A percentile compares a stretch with the other conserved stretches of the same genome.
These are phyloP conservation scores for Byssothecium circinans DNA, from an alignment of 2,329 filamentous ascomycete species.

Conservation along the genomic window DNA sequence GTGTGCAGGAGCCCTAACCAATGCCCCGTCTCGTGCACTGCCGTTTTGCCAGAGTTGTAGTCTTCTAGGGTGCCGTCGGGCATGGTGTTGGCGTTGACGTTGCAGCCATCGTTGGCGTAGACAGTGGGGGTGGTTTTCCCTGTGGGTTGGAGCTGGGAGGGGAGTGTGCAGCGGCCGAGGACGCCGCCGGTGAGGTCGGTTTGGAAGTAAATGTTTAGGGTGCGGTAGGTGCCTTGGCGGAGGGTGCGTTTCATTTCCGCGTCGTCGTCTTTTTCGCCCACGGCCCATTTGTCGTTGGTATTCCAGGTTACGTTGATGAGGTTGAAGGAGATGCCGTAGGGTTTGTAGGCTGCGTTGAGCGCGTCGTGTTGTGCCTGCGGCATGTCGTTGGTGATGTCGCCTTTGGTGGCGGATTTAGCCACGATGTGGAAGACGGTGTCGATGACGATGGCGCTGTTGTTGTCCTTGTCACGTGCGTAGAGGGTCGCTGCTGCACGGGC, in stretches of 20 bases:
- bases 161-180: conserved; percentile 59
- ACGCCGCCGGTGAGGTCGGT: conserved; percentile 53
- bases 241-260: conserved; percentile 57
- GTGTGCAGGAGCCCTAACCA: conserved; percentile 53
- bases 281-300: conserved; percentile 58
- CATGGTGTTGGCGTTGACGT: conserved; percentile 60
- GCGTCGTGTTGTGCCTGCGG: conserved; percentile 41
- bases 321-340: conserved; percentile 56
- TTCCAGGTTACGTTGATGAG: conserved; percentile 54
- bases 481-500: conserved; percentile 25
- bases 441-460: conserved; percentile 37
- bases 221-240: conserved; percentile 56
- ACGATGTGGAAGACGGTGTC: conserved; percentile 52
- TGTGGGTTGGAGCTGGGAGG: conserved; percentile 37
- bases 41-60: conserved; percentile 54
- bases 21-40: conserved; percentile 53
- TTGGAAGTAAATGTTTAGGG: conserved; percentile 64
- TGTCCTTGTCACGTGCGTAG: conserved; percentile 21
- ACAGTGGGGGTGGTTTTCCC: conserved; percentile 35
- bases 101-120: conserved; percentile 60
- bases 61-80: conserved; percentile 52
- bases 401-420: conserved; percentile 39
- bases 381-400: conserved; percentile 46
- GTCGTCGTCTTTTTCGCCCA: conserved; percentile 49
- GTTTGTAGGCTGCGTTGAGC: conserved; percentile 50